Base-by-base conservation (phyloP, 805 yeast genomes). In the Barnettozyma populi region DNA sequence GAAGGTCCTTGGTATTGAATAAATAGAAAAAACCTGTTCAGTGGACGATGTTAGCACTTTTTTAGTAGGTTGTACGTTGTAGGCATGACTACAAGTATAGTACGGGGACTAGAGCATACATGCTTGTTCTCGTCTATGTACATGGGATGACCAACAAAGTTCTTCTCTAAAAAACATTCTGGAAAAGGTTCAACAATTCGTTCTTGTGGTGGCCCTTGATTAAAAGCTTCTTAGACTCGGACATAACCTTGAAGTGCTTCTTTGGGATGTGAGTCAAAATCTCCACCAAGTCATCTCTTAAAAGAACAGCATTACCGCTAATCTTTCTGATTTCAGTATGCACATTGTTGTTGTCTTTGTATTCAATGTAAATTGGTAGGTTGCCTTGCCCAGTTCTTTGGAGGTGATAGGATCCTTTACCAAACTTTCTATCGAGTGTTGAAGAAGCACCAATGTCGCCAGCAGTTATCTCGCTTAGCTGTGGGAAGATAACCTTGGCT, bases 311-410 rank as follows among this genome's bases (percentile, higher is more conserved):
- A 63, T 85, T 82, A 6, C 97, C 97, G 49, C 74, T 68, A 44
- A 89, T 74, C 50, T 79, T 78, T 61, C 86, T 80, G 24, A 89
- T 73, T 60, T 87, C 90, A 0, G 97, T 89, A 57, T 77, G 76
- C n/a, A 73, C 67, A 13, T 72, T 70, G 51, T 80, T 82, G 21
- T 81, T 78, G 51, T 79, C 78, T 61, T 81, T 86, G 52, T 73
- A 65, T 52, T 85, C 88, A 45, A 76, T 72, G 67, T 89, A 89
- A 1, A 89, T 86, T n/a, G 96, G 96, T 61, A 90, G 71, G 61
- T 84, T 80, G 5, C 92, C 89, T 41, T 69, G 72, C 14, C 74
- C 66, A 7, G 87, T 73, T 62, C 84, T 80, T 38, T 57, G 60
- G 11, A 71, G 54, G 47, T 54, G 63, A 54, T 71, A 71, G 2